A percentile compares a stretch with the other conserved stretches of the same genome.
Conservation (phyloP, 176 grass and related monocot genomes). For the Rhynchospora pubera region DNA sequence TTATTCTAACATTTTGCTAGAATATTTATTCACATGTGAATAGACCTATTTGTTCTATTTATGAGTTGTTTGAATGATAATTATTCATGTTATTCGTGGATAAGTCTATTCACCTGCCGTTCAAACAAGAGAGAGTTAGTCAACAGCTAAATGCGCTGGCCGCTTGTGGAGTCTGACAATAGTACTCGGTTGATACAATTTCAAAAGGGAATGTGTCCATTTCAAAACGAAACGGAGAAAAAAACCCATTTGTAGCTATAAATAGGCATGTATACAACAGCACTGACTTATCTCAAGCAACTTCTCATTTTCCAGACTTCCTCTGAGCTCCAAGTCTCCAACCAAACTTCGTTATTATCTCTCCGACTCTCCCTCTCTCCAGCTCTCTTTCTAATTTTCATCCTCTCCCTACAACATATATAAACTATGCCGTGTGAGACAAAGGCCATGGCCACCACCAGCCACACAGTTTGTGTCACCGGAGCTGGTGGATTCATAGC, state of each 20-base stretch:
- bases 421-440: background rate
- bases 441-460: background rate
- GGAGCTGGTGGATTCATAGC: slow-evolving; percentile 43
- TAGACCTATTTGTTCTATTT: too few relatives aligned
- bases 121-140: too few relatives aligned
- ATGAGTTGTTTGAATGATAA: too few relatives aligned
- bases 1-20: too few relatives aligned
- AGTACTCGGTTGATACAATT: background rate
- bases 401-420: background rate
- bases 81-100: too few relatives aligned
- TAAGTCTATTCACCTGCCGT: too few relatives aligned
- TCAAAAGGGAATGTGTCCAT: background rate
- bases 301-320: background rate
- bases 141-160: background rate
- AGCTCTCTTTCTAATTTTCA: background rate
- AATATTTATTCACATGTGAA: too few relatives aligned
- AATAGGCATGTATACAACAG: background rate
- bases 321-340: background rate
- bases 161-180: background rate
- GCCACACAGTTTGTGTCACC: slow-evolving; percentile 27
- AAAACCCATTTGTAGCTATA: background rate
- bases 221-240: background rate
- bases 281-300: background rate
- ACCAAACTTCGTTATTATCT: background rate
- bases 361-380: background rate